A percentile compares a stretch with the other conserved stretches of the same genome.
Conservation (phyloP, 2,329 filamentous ascomycete species). For the Aspergillus sp. region DNA sequence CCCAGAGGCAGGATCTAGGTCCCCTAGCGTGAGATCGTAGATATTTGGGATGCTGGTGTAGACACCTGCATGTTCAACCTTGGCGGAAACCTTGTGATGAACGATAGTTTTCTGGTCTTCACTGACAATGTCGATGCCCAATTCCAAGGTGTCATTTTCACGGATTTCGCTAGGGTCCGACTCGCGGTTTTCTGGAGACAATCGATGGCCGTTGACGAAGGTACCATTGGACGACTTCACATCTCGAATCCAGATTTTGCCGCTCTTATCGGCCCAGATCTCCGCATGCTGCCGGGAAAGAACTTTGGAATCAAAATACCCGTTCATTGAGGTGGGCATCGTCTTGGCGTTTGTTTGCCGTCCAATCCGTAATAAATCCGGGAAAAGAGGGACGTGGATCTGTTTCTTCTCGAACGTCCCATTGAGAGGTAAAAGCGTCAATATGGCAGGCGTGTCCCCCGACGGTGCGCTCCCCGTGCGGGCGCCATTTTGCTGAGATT, state of each 20-base stretch:
- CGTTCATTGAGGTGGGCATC: conserved; percentile 79
- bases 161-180: conserved; percentile 91
- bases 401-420: conserved; percentile 96
- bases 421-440: conserved; percentile 84
- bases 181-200: conserved; percentile 91
- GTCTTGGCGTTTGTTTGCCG: conserved; percentile 97
- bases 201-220: conserved; percentile 84
- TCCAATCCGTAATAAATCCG: conserved; percentile 90
- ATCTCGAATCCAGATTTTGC: conserved; percentile 92
- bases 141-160: conserved; percentile 82
- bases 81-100: conserved; percentile 95
- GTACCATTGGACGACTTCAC: conserved; percentile 98
- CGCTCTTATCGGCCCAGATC: conserved; percentile 76
- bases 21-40: conserved; percentile 83
- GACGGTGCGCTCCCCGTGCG: conserved; percentile 38
- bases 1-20: conserved; percentile 71
- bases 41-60: conserved; percentile 63
- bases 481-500: conserved; percentile 55
- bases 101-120: conserved; percentile 98
- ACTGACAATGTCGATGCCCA: conserved; percentile 97
- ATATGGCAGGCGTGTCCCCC: conserved; percentile 61
- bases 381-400: conserved; percentile 83
- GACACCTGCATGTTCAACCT: conserved; percentile 89
- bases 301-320: conserved; percentile 97
- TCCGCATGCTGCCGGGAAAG: conserved; percentile 93